These are phyloP conservation scores for Cladophialophora chaetospira DNA, from an alignment of 2,329 filamentous ascomycete species.

Conservation along the genomic window DNA sequence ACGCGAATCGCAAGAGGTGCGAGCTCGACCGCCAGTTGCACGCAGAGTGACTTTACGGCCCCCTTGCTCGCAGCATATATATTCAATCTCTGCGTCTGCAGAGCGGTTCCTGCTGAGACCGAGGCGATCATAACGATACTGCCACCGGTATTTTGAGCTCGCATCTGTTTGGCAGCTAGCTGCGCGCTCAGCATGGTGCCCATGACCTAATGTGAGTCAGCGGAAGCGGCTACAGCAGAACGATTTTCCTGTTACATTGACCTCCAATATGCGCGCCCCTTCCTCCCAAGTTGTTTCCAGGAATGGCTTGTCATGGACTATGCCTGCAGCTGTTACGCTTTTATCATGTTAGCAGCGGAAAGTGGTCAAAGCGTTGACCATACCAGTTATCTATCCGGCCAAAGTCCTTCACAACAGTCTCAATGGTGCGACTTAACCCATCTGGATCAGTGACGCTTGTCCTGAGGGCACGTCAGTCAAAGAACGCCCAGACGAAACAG, in stretches of 20 bases:
- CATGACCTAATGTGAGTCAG: slow-evolving; percentile 46
- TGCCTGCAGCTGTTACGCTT: slow-evolving; percentile 35
- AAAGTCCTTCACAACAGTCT: slow-evolving; percentile 17
- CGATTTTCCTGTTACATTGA: slow-evolving; percentile 47
- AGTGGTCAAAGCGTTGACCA: neutral
- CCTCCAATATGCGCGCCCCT: slow-evolving; percentile 44
- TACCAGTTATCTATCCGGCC: slow-evolving; percentile 27
- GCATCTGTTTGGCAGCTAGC: slow-evolving; percentile 54
- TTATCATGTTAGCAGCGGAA: neutral
- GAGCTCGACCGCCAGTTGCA: slow-evolving; percentile 51
- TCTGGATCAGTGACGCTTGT: slow-evolving; percentile 21
- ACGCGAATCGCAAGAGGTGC: slow-evolving; percentile 50
- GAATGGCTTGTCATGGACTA: slow-evolving; percentile 50
- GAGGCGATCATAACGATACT: slow-evolving; percentile 33
- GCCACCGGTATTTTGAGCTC: slow-evolving; percentile 48
- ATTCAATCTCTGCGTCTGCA: slow-evolving; percentile 38
- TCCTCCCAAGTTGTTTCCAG: slow-evolving; percentile 49
- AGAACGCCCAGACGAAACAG: neutral
- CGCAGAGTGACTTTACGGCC: slow-evolving; percentile 45
- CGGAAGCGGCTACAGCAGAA: slow-evolving; percentile 39
- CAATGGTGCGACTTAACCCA: slow-evolving; percentile 12
- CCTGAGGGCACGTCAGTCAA: slow-evolving; percentile 38
- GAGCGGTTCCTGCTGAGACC: slow-evolving; percentile 18
- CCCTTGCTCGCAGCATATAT: slow-evolving; percentile 45
- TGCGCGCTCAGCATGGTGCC: slow-evolving; percentile 52